These are phyloP conservation scores for Coriaria nepalensis DNA, from an alignment of 306 rosid genomes.

Conservation along the genomic window DNA sequence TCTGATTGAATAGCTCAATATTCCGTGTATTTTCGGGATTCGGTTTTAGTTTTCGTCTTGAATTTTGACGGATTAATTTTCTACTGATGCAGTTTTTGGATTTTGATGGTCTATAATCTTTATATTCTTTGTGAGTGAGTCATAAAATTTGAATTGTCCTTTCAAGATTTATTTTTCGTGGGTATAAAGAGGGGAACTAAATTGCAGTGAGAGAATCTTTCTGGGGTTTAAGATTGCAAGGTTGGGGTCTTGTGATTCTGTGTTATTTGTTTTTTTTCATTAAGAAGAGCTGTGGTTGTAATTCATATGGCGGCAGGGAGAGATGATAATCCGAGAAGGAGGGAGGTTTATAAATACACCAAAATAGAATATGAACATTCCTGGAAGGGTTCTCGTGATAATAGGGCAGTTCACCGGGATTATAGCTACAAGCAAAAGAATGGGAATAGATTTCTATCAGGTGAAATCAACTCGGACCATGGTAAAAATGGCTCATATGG, in stretches of 20 bases:
- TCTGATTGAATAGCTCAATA: constrained; percentile 5
- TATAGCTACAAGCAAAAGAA: constrained; percentile 1
- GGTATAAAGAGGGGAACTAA: too few relatives aligned
- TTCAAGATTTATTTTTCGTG: too few relatives aligned
- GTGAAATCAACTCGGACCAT: constrained; percentile 3
- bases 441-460: background rate
- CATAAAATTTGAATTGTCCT: too few relatives aligned
- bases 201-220: background rate
- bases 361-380: constrained; percentile 11
- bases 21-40: background rate
- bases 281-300: constrained; percentile 35
- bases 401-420: constrained; percentile 3
- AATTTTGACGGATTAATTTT: background rate
- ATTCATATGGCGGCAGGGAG: constrained; percentile 49
- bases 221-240: constrained; percentile 11
- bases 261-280: constrained; percentile 21
- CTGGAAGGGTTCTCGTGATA: constrained; percentile 12
- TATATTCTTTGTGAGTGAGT: too few relatives aligned
- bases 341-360: constrained; percentile 18
- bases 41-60: background rate
- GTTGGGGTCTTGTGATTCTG: constrained; percentile 5
- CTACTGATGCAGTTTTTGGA: too few relatives aligned
- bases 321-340: constrained; percentile 22
- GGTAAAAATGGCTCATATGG: constrained; percentile 4
- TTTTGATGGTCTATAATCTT: too few relatives aligned